phyloP scores from a whole-genome alignment of 2,329 filamentous ascomycete genomes.

The Mollisiaceae sp. region DNA sequence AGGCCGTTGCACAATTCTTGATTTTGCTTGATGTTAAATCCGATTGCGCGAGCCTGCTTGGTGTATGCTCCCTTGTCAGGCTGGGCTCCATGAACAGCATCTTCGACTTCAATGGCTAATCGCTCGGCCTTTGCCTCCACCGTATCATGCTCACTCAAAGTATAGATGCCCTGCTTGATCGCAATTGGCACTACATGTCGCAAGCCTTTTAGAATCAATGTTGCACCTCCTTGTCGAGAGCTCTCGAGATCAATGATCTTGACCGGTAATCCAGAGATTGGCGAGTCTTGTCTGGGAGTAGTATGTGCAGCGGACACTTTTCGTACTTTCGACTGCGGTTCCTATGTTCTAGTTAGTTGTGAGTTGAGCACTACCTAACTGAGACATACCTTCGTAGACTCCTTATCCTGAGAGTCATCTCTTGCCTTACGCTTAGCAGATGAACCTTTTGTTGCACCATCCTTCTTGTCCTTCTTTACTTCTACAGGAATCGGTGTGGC shows the following conservation, averaged over 20 bases:
- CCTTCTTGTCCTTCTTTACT: conserved; percentile 51
- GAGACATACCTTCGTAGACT: conserved; percentile 53
- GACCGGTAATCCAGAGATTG: conserved; percentile 53
- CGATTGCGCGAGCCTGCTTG: conserved; percentile 74
- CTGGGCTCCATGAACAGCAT: conserved; percentile 65
- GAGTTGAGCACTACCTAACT: background rate
- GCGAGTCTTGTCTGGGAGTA: conserved; percentile 43
- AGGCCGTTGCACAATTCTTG: conserved; percentile 76
- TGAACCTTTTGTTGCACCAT: conserved; percentile 45
- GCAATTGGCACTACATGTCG: conserved; percentile 67
- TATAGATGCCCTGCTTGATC: conserved; percentile 68
- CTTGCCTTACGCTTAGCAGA: conserved; percentile 61
- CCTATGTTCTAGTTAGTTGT: conserved; percentile 41
- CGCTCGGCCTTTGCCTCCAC: conserved; percentile 69
- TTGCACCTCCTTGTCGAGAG: conserved; percentile 70
- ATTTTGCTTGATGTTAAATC: conserved; percentile 91
- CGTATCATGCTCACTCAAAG: conserved; percentile 66
- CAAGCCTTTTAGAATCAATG: conserved; percentile 73
- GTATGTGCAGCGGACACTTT: conserved; percentile 57
- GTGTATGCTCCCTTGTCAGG: conserved; percentile 57
- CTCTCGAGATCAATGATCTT: conserved; percentile 63
- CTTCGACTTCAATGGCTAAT: conserved; percentile 80
- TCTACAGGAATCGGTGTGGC: conserved; percentile 31
- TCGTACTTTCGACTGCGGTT: conserved; percentile 53
- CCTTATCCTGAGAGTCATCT: conserved; percentile 59